Conservation (phyloP, 768 basidiomycete species). For the Boletus tylopilopsis region DNA sequence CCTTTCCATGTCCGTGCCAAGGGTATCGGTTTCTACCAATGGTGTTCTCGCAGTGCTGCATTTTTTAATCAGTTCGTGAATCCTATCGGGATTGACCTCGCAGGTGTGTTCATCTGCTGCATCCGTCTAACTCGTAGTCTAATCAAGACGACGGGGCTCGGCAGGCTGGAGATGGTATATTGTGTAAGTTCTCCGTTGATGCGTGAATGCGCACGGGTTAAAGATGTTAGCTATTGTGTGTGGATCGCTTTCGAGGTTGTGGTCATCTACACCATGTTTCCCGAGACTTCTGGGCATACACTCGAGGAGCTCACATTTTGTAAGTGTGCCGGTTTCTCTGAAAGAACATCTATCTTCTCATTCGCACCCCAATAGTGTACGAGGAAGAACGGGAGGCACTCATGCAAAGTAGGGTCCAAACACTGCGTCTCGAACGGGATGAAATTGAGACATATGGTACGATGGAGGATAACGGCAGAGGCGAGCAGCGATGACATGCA, state of each 20-base stretch:
- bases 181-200: constrained; percentile 1
- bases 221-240: constrained; percentile 11
- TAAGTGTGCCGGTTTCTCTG: constrained; percentile 3
- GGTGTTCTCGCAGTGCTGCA: constrained; percentile 41
- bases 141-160: not conserved
- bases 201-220: not conserved
- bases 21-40: constrained; percentile 59
- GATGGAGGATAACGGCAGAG: not conserved
- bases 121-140: not conserved
- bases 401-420: not conserved
- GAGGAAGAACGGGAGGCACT: not conserved
- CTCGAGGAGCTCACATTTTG: constrained; percentile 21
- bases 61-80: constrained; percentile 12
- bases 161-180: constrained; percentile 18
- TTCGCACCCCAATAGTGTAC: not conserved
- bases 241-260: constrained; percentile 14
- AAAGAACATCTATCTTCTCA: not conserved
- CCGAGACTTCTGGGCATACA: constrained; percentile 16
- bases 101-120: constrained; percentile 2
- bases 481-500: not conserved
- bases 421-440: not conserved
- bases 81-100: constrained; percentile 14
- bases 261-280: constrained; percentile 18
- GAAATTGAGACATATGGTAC: not conserved
- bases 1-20: constrained; percentile 59